Percentiles rank a stretch among this genome's conserved stretches.
Evolutionary conservation across 768 basidiomycete genomes (phyloP).

Genomic region (Auriculariales sp.): DNA sequence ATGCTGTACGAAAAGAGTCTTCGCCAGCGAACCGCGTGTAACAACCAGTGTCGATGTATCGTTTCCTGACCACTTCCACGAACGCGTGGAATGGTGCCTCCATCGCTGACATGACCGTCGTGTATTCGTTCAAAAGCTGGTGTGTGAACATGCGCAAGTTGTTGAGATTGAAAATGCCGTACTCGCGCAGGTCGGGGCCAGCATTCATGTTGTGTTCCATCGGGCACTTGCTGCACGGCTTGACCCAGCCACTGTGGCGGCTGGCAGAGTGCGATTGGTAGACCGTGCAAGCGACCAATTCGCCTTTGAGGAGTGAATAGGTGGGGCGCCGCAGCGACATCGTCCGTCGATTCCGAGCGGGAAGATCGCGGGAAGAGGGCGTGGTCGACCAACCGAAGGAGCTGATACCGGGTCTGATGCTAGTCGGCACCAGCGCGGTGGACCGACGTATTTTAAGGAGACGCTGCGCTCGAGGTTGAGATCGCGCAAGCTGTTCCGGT

Average conservation of each 20-base stretch:
- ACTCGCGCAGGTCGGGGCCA: constrained; percentile 7
- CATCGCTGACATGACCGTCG: constrained; percentile 7
- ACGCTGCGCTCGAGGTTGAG: background rate
- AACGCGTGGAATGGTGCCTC: constrained; percentile 11
- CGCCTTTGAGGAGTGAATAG: constrained; percentile 1
- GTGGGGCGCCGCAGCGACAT: constrained; percentile 9
- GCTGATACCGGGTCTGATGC: background rate
- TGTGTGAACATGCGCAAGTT: constrained; percentile 10
- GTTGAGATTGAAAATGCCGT: constrained; percentile 10
- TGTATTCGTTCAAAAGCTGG: constrained; percentile 10
- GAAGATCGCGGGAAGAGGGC: background rate
- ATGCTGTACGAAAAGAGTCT: constrained; percentile 9
- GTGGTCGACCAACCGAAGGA: background rate
- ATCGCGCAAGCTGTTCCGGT: background rate
- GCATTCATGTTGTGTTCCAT: background rate
- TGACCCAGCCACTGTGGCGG: background rate
- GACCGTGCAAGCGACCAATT: background rate
- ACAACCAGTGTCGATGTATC: constrained; percentile 4
- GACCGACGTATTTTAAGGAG: background rate
- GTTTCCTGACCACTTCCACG: constrained; percentile 1
- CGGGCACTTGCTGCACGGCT: background rate
- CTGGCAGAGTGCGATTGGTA: constrained; percentile 1
- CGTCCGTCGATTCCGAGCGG: constrained; percentile 1
- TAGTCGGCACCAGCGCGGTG: background rate
- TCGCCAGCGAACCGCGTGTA: constrained; percentile 4